phyloP scores from a whole-genome alignment of 1,284 basidiomycete species.

The Microbotryum violaceum region DNA sequence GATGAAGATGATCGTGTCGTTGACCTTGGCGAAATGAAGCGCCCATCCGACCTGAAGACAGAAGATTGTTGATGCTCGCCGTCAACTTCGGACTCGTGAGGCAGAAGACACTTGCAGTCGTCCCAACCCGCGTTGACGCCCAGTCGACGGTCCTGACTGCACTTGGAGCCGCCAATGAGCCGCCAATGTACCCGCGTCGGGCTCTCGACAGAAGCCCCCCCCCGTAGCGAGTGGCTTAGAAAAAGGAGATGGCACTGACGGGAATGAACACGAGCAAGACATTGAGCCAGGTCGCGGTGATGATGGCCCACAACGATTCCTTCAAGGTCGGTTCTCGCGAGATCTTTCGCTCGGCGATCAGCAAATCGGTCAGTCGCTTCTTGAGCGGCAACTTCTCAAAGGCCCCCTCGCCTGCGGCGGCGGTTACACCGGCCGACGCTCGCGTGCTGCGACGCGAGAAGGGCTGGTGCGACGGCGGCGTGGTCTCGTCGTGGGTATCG shows the following conservation, averaged over 20 bases:
- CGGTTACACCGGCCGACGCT: too few species aligned
- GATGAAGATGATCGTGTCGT: constrained; percentile 37
- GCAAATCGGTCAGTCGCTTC: constrained; percentile 40
- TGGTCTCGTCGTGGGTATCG: too few species aligned
- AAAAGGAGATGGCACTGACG: constrained; percentile 19
- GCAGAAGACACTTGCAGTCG: not conserved
- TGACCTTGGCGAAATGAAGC: constrained; percentile 41
- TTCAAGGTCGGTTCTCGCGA: constrained; percentile 41
- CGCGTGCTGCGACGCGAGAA: too few species aligned
- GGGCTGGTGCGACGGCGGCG: too few species aligned
- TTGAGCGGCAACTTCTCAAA: constrained; percentile 23
- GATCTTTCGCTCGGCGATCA: constrained; percentile 41
- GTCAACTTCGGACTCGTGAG: not conserved
- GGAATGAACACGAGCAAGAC: constrained; percentile 46
- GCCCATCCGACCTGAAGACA: constrained; percentile 40
- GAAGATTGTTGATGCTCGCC: not conserved
- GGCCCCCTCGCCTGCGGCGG: not conserved
- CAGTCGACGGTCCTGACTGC: too few species aligned
- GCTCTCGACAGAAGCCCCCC: too few species aligned
- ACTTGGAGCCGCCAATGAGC: too few species aligned
- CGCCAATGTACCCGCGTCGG: too few species aligned
- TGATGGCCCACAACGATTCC: constrained; percentile 39
- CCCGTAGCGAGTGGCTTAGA: too few species aligned
- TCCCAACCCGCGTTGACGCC: too few species aligned
- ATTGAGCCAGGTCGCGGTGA: constrained; percentile 44